Conservation (phyloP, 164 flowering plant genomes). For the Vitis rotundifolia region DNA sequence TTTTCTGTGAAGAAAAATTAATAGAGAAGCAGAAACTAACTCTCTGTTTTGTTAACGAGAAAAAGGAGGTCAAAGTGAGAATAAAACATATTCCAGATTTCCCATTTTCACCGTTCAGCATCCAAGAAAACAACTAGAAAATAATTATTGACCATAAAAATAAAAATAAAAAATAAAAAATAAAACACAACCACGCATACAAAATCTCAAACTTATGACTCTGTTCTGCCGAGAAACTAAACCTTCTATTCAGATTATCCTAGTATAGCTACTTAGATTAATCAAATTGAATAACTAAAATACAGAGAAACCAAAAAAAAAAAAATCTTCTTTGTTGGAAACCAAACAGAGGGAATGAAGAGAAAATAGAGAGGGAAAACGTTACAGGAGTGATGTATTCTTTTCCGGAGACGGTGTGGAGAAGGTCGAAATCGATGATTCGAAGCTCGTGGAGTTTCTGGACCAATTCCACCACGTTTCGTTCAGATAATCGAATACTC, state of each 20-base stretch:
- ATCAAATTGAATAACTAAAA: too few species aligned
- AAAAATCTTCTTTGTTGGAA: background rate
- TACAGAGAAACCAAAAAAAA: too few species aligned
- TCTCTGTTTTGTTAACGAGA: background rate
- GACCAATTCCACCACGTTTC: constrained; percentile 93
- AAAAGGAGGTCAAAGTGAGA: background rate
- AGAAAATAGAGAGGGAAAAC: constrained; percentile 1
- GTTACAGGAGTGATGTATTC: constrained; percentile 95
- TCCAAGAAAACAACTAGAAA: too few species aligned
- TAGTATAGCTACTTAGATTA: background rate
- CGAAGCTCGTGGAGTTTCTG: constrained; percentile 85
- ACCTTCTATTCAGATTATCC: background rate
- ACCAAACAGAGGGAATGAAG: constrained; percentile 2
- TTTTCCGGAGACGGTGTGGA: constrained; percentile 91
- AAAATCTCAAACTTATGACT: background rate
- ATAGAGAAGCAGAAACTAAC: background rate
- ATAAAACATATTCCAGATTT: too few species aligned
- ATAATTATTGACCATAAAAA: too few species aligned
- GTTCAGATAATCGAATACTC: constrained; percentile 78
- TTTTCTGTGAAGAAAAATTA: background rate
- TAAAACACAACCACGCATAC: too few species aligned
- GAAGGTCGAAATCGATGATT: constrained; percentile 92
- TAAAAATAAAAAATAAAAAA: too few species aligned
- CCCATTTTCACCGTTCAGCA: too few species aligned
- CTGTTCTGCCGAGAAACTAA: too few species aligned